Evolutionary conservation across 1,139 yeast species (phyloP).

Genomic region (Schizosaccharomyces versatilis): DNA sequence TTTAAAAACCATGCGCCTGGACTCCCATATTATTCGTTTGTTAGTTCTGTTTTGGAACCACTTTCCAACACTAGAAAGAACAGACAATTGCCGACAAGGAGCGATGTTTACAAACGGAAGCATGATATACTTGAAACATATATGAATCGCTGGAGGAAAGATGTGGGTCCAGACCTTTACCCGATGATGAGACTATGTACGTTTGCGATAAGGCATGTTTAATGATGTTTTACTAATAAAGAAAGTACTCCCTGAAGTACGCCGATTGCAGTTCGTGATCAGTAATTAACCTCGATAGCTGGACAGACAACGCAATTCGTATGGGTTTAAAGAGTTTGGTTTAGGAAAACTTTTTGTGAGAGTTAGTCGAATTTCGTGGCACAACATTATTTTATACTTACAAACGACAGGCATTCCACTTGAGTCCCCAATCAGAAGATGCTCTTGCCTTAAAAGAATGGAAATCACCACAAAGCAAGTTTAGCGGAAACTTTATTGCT

Average conservation of each 20-base stretch:
- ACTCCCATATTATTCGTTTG: background rate
- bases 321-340: slow-evolving; percentile 22
- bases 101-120: slow-evolving; percentile 14
- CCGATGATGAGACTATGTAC: slow-evolving; percentile 37
- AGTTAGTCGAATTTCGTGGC: slow-evolving; percentile 7
- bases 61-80: background rate
- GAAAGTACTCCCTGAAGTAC: slow-evolving; percentile 35
- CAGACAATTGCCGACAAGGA: background rate
- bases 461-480: slow-evolving; percentile 18
- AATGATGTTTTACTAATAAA: slow-evolving; percentile 12
- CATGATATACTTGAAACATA: slow-evolving; percentile 25
- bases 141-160: slow-evolving; percentile 35
- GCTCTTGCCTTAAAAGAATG: slow-evolving; percentile 27
- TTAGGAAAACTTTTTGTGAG: slow-evolving; percentile 27
- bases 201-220: background rate
- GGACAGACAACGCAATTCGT: slow-evolving; percentile 20
- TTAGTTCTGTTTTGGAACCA: background rate
- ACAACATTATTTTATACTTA: background rate
- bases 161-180: slow-evolving; percentile 48
- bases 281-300: slow-evolving; percentile 26
- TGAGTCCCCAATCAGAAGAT: slow-evolving; percentile 31
- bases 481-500: background rate
- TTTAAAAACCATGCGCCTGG: background rate
- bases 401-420: slow-evolving; percentile 21
- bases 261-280: slow-evolving; percentile 23